phyloP scores from a whole-genome alignment of 1,284 basidiomycete species.

The Ustilago esculenta region DNA sequence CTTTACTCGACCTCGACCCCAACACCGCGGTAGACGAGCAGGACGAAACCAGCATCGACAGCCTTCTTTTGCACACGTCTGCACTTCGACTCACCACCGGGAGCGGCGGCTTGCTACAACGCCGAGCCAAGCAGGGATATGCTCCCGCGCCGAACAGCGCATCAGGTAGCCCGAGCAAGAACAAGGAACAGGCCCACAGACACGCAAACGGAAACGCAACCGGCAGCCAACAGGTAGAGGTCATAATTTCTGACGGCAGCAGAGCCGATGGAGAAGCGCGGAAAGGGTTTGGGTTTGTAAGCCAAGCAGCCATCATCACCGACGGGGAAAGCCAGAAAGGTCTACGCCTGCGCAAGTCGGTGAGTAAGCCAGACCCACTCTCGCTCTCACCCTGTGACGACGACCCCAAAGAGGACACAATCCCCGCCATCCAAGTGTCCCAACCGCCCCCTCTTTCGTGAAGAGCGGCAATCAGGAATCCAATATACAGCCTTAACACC shows the following conservation, averaged over 20 bases:
- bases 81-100: conserved; percentile 3
- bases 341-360: conserved; percentile 20
- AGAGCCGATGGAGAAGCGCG: not conserved
- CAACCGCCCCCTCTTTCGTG: conserved; percentile 2
- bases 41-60: not conserved
- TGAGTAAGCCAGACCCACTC: not conserved
- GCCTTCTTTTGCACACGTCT: conserved; percentile 3
- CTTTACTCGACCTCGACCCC: conserved; percentile 27
- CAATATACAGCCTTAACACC: too few species aligned
- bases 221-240: too few species aligned
- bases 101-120: not conserved
- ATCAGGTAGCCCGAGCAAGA: too few species aligned
- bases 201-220: too few species aligned
- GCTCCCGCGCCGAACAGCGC: not conserved
- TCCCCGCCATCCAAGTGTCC: conserved; percentile 35
- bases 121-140: conserved; percentile 4
- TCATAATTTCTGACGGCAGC: too few species aligned
- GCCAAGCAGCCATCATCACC: conserved; percentile 15
- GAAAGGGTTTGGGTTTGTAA: conserved; percentile 20
- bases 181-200: too few species aligned
- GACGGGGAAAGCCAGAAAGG: conserved; percentile 23
- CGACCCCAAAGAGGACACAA: not conserved
- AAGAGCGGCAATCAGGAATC: not conserved
- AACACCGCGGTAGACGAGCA: not conserved
- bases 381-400: not conserved